Evolutionary conservation across 495 filamentous ascomycete genomes (phyloP), one percentile per base, ranked within the genome.

Genomic region (Penicillium flavigenum): DNA sequence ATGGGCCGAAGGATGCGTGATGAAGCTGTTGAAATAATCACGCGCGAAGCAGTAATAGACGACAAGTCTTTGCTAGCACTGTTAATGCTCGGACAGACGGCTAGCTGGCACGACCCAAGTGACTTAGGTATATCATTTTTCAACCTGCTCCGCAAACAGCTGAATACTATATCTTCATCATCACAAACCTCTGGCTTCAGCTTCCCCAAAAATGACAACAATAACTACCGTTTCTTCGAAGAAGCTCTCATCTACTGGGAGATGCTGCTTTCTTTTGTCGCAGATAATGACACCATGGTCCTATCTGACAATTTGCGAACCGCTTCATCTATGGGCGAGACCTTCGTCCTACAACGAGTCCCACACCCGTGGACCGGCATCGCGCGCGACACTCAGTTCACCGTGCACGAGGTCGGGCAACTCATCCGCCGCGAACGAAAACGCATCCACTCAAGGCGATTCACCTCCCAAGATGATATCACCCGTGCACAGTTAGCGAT

Each of bases 301-400:
- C 54, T 67, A 2, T 71, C 74, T 0, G 58, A 63, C 22, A 54
- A 45, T 17, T 55, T 51, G 0, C 41, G 51, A 17, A 19, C 56
- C 11, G 38, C 59, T 12, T 52, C 63, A 5, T 68, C 61, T 16
- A 44, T 38, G 4, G 60, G 34, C 19, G 72, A 74, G 36, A 63
- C 70, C 1, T 61, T 75, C 29, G 69, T 76, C 29, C 55, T 74
- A 0, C 74, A 77, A 43, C 64, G 69, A 48, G 71, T 83, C 0
- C 82, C 82, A 5, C 82, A 84, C 56, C 82, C 82, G 3, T 84
- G 82, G 82, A 84, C 82, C 0, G 82, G 82, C 3, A 79, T 84
- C 12, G 79, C 81, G 2, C 78, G 79, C 11, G 77, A 79, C 31
- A 78, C 78, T 0, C 80, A 83, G 46, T 78, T 77, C 51, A 72